phyloP scores from a whole-genome alignment of 257 asterid species.

The Plantago major region DNA sequence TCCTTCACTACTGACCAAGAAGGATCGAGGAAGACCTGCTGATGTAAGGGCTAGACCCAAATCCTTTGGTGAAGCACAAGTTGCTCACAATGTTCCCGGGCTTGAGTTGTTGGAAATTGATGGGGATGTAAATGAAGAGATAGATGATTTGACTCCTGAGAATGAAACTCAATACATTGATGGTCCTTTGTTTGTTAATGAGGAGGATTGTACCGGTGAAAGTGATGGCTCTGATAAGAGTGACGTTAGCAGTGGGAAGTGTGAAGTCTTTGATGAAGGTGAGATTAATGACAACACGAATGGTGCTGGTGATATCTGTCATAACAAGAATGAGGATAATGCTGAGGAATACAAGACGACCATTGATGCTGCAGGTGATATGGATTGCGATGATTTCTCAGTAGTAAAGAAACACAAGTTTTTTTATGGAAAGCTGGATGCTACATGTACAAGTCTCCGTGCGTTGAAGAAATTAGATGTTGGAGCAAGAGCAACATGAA shows the following conservation, averaged over 20 bases:
- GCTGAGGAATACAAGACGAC: too few species aligned
- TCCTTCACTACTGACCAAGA: slow-evolving; percentile 78
- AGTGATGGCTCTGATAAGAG: too few species aligned
- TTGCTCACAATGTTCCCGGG: slow-evolving; percentile 66
- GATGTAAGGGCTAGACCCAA: slow-evolving; percentile 73
- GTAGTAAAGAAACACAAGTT: slow-evolving; percentile 24
- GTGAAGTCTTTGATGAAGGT: too few species aligned
- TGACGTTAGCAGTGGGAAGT: too few species aligned
- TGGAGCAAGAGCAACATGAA: too few species aligned
- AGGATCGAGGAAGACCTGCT: slow-evolving; percentile 85
- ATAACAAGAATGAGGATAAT: too few species aligned
- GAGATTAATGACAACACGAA: too few species aligned
- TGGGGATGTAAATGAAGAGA: slow-evolving; percentile 32
- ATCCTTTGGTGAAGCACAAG: slow-evolving; percentile 81
- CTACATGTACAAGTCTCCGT: slow-evolving; percentile 63
- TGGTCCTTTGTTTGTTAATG: too few species aligned
- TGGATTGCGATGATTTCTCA: background rate
- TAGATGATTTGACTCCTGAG: slow-evolving; percentile 22
- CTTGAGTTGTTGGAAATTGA: slow-evolving; percentile 56
- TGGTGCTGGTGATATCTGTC: too few species aligned
- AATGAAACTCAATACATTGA: slow-evolving; percentile 33
- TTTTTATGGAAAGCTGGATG: slow-evolving; percentile 50
- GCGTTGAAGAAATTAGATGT: slow-evolving; percentile 83
- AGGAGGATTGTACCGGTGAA: too few species aligned
- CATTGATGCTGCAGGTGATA: slow-evolving; percentile 29